Conservation (phyloP, 345 rosid species). For the Eucalyptus pauciflora region DNA sequence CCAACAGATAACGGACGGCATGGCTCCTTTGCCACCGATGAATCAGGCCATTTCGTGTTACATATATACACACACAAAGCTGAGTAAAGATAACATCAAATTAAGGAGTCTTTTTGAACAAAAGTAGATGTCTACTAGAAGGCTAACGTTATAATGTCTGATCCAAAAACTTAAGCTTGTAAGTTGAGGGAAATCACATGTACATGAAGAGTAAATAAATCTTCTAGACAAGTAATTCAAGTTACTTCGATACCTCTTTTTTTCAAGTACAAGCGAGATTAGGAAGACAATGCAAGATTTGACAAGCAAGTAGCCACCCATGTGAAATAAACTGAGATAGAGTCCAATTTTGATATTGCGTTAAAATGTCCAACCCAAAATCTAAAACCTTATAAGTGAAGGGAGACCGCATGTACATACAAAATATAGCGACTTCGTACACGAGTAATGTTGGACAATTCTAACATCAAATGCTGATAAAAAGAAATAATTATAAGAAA, state of each 20-base stretch:
- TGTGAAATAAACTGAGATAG: background rate
- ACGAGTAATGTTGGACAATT: background rate
- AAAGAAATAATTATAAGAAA: background rate
- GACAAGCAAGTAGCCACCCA: background rate
- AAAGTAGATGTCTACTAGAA: too few relatives aligned
- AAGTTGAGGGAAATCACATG: background rate
- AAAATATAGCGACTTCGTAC: rapidly evolving
- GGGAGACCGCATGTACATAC: too few relatives aligned
- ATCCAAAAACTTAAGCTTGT: background rate
- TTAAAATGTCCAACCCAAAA: background rate
- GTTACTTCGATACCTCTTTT: background rate
- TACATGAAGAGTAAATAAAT: background rate
- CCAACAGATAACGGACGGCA: background rate
- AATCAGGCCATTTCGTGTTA: background rate
- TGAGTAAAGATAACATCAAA: background rate
- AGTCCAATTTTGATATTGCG: rapidly evolving
- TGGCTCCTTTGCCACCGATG: background rate
- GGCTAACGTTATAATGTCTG: too few relatives aligned
- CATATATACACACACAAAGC: background rate
- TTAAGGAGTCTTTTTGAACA: background rate
- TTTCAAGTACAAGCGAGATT: background rate
- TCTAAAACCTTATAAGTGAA: background rate
- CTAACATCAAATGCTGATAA: background rate
- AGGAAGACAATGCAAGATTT: too few relatives aligned
- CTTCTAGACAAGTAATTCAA: too few relatives aligned